phyloP scores from a whole-genome alignment of 129 eudicot genomes.

The Arctium lappa region DNA sequence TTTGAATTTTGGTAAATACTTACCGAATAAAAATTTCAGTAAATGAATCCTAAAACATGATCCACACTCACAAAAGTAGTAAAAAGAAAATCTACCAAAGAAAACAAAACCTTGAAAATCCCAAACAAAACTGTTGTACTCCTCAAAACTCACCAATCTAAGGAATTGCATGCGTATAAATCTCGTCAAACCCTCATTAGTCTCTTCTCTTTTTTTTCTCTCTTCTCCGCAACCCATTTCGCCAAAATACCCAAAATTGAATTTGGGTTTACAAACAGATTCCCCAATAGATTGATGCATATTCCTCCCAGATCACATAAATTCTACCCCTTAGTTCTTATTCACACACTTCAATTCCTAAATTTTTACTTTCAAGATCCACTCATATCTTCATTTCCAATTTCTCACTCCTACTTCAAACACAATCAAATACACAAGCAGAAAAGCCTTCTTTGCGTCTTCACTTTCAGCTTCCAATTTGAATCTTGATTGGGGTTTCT shows the following conservation, averaged over 20 bases:
- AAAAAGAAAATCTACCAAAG: too few relatives aligned
- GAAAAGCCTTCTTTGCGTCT: neutral
- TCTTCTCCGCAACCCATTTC: too few relatives aligned
- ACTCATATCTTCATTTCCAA: constrained; percentile 17
- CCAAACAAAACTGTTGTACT: neutral
- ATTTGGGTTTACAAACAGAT: neutral
- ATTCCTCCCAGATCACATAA: neutral
- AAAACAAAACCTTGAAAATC: neutral
- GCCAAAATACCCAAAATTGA: neutral
- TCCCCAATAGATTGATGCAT: neutral
- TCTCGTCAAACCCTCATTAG: neutral
- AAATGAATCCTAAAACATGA: too few relatives aligned
- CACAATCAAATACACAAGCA: constrained; percentile 14
- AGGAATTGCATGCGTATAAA: neutral
- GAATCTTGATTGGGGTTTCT: constrained; percentile 13
- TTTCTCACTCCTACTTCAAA: neutral
- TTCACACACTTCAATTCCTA: neutral
- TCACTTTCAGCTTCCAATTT: neutral
- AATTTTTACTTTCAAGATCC: constrained; percentile 20
- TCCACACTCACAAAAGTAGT: too few relatives aligned
- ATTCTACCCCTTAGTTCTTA: neutral
- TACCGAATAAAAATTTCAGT: too few relatives aligned
- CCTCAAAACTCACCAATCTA: neutral
- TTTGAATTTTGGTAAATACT: too few relatives aligned
- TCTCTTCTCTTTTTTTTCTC: neutral